phyloP scores from a whole-genome alignment of 306 rosid genomes.

The Vicia sativa region DNA sequence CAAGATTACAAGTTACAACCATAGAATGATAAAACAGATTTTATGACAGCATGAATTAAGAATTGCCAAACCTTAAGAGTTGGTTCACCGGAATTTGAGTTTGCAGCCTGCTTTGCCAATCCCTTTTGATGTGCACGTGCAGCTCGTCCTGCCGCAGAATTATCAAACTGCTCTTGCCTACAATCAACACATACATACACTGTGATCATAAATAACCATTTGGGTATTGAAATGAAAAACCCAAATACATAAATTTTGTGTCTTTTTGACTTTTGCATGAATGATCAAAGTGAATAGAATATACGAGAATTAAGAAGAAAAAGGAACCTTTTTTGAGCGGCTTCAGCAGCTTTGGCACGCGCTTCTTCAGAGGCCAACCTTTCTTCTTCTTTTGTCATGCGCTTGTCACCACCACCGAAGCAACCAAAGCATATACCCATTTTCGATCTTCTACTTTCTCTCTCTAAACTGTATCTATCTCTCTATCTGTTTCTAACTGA shows the following conservation, averaged over 20 bases:
- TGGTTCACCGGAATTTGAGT: slow-evolving; percentile 73
- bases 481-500: not conserved
- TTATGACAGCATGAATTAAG: too few species aligned
- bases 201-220: not conserved
- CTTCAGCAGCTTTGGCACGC: slow-evolving; percentile 83
- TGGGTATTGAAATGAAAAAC: slow-evolving; percentile 10
- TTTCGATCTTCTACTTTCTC: slow-evolving; percentile 15
- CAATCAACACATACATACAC: slow-evolving; percentile 25
- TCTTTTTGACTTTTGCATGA: not conserved
- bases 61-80: slow-evolving; percentile 87
- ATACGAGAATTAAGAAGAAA: not conserved
- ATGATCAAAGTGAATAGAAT: not conserved
- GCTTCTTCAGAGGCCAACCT: slow-evolving; percentile 80
- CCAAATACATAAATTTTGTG: not conserved
- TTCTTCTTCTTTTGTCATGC: slow-evolving; percentile 69
- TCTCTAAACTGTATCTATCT: slow-evolving; percentile 9
- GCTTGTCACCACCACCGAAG: slow-evolving; percentile 60
- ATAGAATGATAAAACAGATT: too few species aligned
- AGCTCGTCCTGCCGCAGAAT: slow-evolving; percentile 88
- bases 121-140: slow-evolving; percentile 78
- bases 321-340: slow-evolving; percentile 77
- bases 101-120: slow-evolving; percentile 72
- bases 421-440: slow-evolving; percentile 81
- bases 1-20: too few species aligned
- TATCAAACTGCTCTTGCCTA: slow-evolving; percentile 85